Percentiles rank a stretch among this genome's conserved stretches.
phyloP scores from a whole-genome alignment of 75 land plant species.

The Chamaecyparis obtusa region DNA sequence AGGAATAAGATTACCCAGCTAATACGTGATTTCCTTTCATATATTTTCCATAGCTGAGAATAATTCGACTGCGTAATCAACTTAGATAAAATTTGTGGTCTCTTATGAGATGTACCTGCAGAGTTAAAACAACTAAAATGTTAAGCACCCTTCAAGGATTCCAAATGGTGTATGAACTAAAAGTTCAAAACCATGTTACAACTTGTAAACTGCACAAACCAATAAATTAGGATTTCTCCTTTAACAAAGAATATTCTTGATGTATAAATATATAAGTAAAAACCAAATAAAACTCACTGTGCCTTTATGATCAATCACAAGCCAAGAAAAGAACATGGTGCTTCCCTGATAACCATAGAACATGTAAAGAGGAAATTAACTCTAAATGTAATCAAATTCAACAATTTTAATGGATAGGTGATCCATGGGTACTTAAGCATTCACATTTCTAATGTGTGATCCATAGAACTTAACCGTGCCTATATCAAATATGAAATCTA shows the following conservation, averaged over 20 bases:
- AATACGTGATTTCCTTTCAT: slow-evolving; percentile 37
- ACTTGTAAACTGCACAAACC: neutral
- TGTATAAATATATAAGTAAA: neutral
- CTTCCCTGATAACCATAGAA: neutral
- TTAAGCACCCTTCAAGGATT: slow-evolving; percentile 2
- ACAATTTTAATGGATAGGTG: neutral
- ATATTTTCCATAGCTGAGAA: slow-evolving; percentile 23
- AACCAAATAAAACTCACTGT: neutral
- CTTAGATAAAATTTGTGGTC: neutral
- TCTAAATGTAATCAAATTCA: neutral
- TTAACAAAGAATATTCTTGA: neutral
- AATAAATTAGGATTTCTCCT: neutral
- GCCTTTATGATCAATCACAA: neutral
- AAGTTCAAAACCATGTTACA: neutral
- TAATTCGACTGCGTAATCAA: neutral
- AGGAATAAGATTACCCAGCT: slow-evolving; percentile 61
- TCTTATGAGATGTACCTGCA: neutral
- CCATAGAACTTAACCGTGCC: neutral
- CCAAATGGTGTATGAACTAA: neutral
- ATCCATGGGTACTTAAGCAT: neutral
- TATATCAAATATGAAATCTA: neutral
- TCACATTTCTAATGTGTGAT: neutral
- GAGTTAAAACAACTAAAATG: neutral
- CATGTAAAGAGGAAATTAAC: neutral
- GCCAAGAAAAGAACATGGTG: neutral